Base-by-base conservation (phyloP, 306 rosid genomes). In the Lathyrus aphaca region DNA sequence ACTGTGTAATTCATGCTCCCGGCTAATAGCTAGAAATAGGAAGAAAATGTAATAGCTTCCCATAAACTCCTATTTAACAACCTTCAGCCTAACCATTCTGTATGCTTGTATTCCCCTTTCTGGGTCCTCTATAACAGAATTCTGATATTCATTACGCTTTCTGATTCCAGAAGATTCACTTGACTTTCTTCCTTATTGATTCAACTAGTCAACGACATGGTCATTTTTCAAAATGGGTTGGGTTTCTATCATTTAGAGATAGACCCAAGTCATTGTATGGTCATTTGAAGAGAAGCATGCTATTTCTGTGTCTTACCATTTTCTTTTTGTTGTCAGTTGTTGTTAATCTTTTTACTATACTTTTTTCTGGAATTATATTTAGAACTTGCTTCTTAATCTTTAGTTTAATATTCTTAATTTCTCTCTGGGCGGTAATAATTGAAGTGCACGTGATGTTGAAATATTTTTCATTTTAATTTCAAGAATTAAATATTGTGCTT, bases 381-480 rank as follows among this genome's bases (percentile, higher is more conserved):
- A 44, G 2, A 14, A 10, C 21, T 11, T 12, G 6, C 54, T 23
- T 70, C 30, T 58, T 37, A 19, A 17, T 48, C 25, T 13, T 19
- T 15, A 35, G 18, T 51, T 75, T 49, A 38, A 70, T 54, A 77
- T 71, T 53, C 38, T 70, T 37, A 64, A 44, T 64, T 51, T 23
- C 35, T 58, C 39, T 60, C 23, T n/a, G 7, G 57, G 15, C 17
- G 38, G 61, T 17, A 49, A 49, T 45, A 43, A 16, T 4, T 49
- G 7, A 16, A 62, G 59, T 30, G 51, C 23, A 6, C 3, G 3
- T 63, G 44, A 45, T 78, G 69, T 29, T 14, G 40, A 49, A 42
- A 27, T 10, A 13, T 62, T 54, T 58, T 61, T 40, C 42, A 55
- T 74, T 66, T 63, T 71, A 54, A 71, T 82, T 65, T 82, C 25